phyloP scores from a whole-genome alignment of 75 land plant genomes.

The Ceratopteris richardii region DNA sequence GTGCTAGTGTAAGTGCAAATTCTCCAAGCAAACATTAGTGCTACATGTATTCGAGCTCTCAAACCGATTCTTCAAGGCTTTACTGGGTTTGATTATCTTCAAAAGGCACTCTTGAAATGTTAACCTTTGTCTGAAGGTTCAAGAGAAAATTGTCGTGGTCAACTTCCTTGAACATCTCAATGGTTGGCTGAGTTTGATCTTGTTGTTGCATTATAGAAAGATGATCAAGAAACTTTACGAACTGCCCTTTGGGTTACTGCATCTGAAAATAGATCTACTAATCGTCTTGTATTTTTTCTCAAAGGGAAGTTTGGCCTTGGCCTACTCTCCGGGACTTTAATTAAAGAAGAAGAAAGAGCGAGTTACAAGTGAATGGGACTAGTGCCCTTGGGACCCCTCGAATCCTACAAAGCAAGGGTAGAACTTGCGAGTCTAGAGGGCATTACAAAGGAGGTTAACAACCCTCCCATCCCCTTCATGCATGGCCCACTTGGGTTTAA shows the following conservation, averaged over 20 bases:
- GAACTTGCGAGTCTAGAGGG: too few species aligned
- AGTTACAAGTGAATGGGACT: too few species aligned
- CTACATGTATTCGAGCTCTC: constrained; percentile 55
- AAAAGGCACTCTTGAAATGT: constrained; percentile 54
- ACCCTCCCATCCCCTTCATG: too few species aligned
- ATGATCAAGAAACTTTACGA: constrained; percentile 34
- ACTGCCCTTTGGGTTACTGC: constrained; percentile 13
- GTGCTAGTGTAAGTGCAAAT: constrained; percentile 71
- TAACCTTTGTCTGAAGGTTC: constrained; percentile 31
- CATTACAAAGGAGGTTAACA: too few species aligned
- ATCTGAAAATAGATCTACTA: background rate
- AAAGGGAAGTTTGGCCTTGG: too few species aligned
- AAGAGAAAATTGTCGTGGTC: background rate
- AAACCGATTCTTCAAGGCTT: constrained; percentile 58
- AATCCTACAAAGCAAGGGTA: too few species aligned
- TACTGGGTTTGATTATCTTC: constrained; percentile 69
- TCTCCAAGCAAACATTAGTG: constrained; percentile 66
- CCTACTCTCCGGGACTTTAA: too few species aligned
- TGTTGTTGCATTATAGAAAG: constrained; percentile 42
- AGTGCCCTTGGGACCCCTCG: too few species aligned
- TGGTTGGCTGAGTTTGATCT: constrained; percentile 42
- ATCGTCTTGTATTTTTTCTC: too few species aligned
- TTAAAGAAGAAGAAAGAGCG: too few species aligned
- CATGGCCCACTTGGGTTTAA: too few species aligned
- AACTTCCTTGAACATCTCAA: constrained; percentile 42